Percentiles rank a stretch among this genome's conserved stretches.
Conservation (phyloP, 2,329 filamentous ascomycete genomes). For the Monosporascus sp. region DNA sequence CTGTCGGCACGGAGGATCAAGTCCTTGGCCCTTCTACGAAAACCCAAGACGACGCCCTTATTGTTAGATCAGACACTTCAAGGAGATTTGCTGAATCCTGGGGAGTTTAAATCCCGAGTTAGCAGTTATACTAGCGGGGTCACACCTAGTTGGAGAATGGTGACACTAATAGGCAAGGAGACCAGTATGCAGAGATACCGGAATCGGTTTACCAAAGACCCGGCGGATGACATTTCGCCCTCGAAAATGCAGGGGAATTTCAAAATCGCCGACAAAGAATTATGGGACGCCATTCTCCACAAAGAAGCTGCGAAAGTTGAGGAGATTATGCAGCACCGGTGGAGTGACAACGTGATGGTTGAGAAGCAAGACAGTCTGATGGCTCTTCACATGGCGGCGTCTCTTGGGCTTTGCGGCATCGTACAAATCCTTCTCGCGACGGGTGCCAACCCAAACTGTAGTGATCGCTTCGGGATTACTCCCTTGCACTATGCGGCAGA, state of each 20-base stretch:
- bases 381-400: slow-evolving; percentile 7
- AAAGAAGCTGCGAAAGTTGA: slow-evolving; percentile 1
- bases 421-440: slow-evolving; percentile 4
- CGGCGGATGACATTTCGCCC: slow-evolving; percentile 3
- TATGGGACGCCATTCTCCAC: slow-evolving; percentile 10
- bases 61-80: not conserved
- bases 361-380: slow-evolving; percentile 6
- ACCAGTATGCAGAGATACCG: slow-evolving; percentile 4
- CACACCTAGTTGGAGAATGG: slow-evolving; percentile 4
- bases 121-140: slow-evolving; percentile 3
- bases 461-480: slow-evolving; percentile 4
- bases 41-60: not conserved
- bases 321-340: slow-evolving; percentile 7
- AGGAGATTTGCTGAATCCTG: slow-evolving; percentile 5
- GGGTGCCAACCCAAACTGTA: slow-evolving; percentile 4
- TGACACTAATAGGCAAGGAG: slow-evolving; percentile 2
- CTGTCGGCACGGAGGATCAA: slow-evolving; percentile 4
- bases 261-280: slow-evolving; percentile 6
- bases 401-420: slow-evolving; percentile 5
- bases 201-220: slow-evolving; percentile 6
- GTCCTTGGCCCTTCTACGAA: slow-evolving; percentile 4
- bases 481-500: slow-evolving; percentile 10
- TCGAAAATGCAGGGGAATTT: slow-evolving; percentile 4
- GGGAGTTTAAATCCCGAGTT: slow-evolving; percentile 3
- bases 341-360: slow-evolving; percentile 6